Evolutionary conservation across 192 early-diverging fungal species (phyloP).

Genomic region (Coemansia sp.): DNA sequence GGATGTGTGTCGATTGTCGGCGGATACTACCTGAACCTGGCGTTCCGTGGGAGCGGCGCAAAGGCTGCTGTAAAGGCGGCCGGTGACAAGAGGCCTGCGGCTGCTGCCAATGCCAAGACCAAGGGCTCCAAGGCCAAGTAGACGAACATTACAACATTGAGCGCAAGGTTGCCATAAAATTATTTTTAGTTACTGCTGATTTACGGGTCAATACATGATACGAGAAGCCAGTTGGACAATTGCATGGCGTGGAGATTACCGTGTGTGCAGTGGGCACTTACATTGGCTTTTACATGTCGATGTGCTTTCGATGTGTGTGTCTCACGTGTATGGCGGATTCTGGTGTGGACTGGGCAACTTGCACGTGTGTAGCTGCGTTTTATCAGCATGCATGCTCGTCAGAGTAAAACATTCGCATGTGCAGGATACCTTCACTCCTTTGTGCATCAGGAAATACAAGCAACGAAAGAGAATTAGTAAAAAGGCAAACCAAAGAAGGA

Average conservation of each 20-base stretch:
- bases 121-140: conserved; percentile 16
- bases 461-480: not conserved
- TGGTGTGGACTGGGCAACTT: not conserved
- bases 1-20: conserved; percentile 54
- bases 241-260: not conserved
- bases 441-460: not conserved
- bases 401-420: not conserved
- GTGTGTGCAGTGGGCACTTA: not conserved
- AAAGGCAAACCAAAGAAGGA: not conserved
- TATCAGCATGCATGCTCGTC: not conserved
- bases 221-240: not conserved
- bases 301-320: not conserved
- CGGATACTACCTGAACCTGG: conserved; percentile 53
- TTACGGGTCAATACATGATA: not conserved
- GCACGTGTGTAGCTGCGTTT: not conserved
- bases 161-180: not conserved
- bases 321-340: not conserved
- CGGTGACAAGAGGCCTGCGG: conserved; percentile 18
- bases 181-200: not conserved
- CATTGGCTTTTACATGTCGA: too few relatives aligned
- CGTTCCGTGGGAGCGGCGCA: conserved; percentile 37
- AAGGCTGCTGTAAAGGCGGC: conserved; percentile 34
- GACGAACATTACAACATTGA: not conserved
- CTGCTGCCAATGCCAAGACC: not conserved
- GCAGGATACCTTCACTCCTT: not conserved